phyloP scores from a whole-genome alignment of 164 flowering plant genomes.

The Umbellularia californica region DNA sequence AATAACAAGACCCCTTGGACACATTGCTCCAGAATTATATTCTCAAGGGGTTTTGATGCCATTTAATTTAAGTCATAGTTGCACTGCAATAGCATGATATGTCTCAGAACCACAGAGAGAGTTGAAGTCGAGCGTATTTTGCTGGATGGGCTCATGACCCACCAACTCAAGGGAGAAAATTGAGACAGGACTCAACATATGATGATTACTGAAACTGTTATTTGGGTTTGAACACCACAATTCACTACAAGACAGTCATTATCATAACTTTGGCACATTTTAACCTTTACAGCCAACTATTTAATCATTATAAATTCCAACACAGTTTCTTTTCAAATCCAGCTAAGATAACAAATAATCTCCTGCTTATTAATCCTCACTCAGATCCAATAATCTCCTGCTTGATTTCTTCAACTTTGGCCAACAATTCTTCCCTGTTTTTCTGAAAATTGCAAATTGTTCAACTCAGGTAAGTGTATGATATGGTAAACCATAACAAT shows the following conservation, averaged over 20 bases:
- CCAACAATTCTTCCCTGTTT: constrained; percentile 64
- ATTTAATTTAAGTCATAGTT: too few species aligned
- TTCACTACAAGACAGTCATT: not conserved
- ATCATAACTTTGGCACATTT: not conserved
- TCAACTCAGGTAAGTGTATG: not conserved
- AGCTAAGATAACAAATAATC: not conserved
- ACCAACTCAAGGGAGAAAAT: too few species aligned
- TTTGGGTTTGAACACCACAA: not conserved
- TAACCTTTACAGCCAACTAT: not conserved
- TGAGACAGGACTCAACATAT: too few species aligned
- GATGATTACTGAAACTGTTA: not conserved
- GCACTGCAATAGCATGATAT: too few species aligned
- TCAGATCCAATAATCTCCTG: constrained; percentile 49
- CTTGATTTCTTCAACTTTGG: constrained; percentile 65
- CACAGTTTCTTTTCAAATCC: not conserved
- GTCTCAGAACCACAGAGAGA: too few species aligned
- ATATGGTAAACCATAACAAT: not conserved
- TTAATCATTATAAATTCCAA: not conserved
- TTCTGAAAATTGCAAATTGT: constrained; percentile 37
- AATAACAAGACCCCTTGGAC: too few species aligned
- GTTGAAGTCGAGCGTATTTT: too few species aligned
- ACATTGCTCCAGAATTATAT: too few species aligned
- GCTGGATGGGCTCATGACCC: too few species aligned
- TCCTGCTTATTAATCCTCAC: constrained; percentile 40
- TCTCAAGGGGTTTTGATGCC: too few species aligned